Percentiles rank a stretch among this genome's conserved stretches.
These are phyloP conservation scores for Crithidia fasciculata DNA, from an alignment of 208 protist genomes.

Conservation along the genomic window DNA sequence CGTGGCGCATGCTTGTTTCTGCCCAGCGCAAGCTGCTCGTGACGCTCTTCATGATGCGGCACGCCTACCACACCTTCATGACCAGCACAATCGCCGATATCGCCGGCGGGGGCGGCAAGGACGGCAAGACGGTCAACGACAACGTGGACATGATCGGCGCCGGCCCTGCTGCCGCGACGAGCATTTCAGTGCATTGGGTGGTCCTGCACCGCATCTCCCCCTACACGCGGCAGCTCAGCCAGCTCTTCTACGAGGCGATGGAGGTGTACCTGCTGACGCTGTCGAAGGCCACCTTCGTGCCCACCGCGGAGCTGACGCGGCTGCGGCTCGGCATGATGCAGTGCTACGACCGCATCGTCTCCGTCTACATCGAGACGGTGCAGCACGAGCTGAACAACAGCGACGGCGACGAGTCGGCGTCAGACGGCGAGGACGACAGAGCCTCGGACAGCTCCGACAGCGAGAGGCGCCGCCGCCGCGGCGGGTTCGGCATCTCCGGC, in stretches of 20 bases:
- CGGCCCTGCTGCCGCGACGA: conserved; percentile 26
- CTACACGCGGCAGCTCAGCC: conserved; percentile 63
- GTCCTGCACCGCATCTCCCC: conserved; percentile 81
- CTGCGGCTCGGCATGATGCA: conserved; percentile 75
- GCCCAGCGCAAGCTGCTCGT: conserved; percentile 66
- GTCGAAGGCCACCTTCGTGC: conserved; percentile 70
- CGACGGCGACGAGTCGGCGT: neutral
- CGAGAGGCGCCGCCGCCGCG: neutral
- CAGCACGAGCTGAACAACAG: conserved; percentile 57
- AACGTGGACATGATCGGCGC: conserved; percentile 22
- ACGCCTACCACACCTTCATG: conserved; percentile 87
- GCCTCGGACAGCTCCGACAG: neutral
- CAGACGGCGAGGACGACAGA: conserved; percentile 8
- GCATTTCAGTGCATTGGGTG: conserved; percentile 85
- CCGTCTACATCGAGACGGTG: conserved; percentile 77
- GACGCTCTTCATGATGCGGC: conserved; percentile 81
- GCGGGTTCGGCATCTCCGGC: too few relatives aligned
- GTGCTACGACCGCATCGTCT: conserved; percentile 61
- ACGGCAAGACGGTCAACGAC: conserved; percentile 5
- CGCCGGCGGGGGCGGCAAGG: neutral
- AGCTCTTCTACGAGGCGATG: conserved; percentile 71
- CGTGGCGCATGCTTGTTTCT: conserved; percentile 65
- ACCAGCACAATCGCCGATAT: conserved; percentile 53
- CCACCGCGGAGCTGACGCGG: conserved; percentile 72
- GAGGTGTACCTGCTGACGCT: conserved; percentile 81